Evolutionary conservation across 1,284 basidiomycete species (phyloP).

Genomic region (Filobasidium uniguttulatum): DNA sequence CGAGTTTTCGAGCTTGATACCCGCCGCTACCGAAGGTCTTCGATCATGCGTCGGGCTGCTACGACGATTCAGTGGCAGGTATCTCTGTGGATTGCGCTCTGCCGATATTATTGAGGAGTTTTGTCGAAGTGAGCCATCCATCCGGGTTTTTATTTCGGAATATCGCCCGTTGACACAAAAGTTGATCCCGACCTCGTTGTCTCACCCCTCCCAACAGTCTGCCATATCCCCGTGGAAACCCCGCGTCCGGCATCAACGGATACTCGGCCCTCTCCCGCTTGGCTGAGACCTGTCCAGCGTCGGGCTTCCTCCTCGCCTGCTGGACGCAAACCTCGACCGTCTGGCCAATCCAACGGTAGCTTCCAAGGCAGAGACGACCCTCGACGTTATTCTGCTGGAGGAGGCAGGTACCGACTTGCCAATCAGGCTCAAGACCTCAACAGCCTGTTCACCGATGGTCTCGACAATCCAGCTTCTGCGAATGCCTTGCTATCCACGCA

Average conservation of each 20-base stretch:
- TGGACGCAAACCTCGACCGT: not conserved
- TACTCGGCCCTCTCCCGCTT: slow-evolving; percentile 53
- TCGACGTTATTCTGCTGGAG: not conserved
- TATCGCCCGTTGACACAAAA: not conserved
- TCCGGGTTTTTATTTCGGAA: not conserved
- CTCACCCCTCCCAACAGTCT: slow-evolving; percentile 49
- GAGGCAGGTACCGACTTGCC: not conserved
- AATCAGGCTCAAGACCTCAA: slow-evolving; percentile 12
- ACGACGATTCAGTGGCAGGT: slow-evolving; percentile 39
- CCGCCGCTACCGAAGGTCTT: slow-evolving; percentile 64
- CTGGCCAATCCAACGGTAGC: too few species aligned
- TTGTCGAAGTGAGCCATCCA: slow-evolving; percentile 55
- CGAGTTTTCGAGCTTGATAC: slow-evolving; percentile 50
- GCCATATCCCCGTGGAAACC: slow-evolving; percentile 67
- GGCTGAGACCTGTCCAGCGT: slow-evolving; percentile 72
- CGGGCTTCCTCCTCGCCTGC: slow-evolving; percentile 30
- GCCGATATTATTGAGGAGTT: slow-evolving; percentile 86
- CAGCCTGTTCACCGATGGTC: slow-evolving; percentile 15
- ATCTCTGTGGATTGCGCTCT: slow-evolving; percentile 66
- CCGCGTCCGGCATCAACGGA: slow-evolving; percentile 41
- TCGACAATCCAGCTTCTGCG: slow-evolving; percentile 15
- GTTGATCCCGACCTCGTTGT: slow-evolving; percentile 11
- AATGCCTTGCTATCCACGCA: slow-evolving; percentile 16
- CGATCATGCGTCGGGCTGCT: slow-evolving; percentile 70
- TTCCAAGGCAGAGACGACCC: too few species aligned